phyloP scores from a whole-genome alignment of 2,329 filamentous ascomycete genomes.

The Hymenoscyphus infarciens region DNA sequence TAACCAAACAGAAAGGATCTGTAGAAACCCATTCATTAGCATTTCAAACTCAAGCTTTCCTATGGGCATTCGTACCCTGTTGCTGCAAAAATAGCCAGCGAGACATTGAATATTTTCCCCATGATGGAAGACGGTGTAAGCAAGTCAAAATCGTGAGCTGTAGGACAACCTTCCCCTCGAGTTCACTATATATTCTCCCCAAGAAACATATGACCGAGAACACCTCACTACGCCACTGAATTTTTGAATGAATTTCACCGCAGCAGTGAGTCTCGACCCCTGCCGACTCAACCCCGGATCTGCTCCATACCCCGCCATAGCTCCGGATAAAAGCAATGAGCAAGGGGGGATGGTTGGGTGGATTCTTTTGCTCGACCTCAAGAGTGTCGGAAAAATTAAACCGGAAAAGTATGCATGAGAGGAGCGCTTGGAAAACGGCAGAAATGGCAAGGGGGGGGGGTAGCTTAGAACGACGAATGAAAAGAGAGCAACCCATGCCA shows the following conservation, averaged over 20 bases:
- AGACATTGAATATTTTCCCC: conserved; percentile 42
- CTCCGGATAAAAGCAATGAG: background rate
- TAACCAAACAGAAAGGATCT: conserved; percentile 41
- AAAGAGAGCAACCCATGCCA: background rate
- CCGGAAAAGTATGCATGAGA: conserved; percentile 7
- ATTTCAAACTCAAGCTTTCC: background rate
- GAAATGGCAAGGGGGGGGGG: background rate
- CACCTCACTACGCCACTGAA: background rate
- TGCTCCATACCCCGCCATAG: conserved; percentile 9
- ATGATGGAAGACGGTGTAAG: conserved; percentile 27
- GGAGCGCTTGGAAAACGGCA: conserved; percentile 6
- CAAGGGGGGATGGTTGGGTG: conserved; percentile 7
- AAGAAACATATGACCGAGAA: background rate
- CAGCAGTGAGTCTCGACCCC: background rate
- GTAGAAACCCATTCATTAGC: background rate
- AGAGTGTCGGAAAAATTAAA: conserved; percentile 14
- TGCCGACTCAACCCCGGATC: conserved; percentile 3
- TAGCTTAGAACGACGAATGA: background rate
- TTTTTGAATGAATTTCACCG: background rate
- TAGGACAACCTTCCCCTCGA: background rate
- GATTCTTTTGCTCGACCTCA: background rate
- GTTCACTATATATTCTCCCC: background rate
- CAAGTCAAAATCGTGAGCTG: background rate
- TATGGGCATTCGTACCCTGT: conserved; percentile 32
- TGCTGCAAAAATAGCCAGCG: conserved; percentile 41